Percentiles rank a stretch among this genome's conserved stretches.
phyloP scores from a whole-genome alignment of 306 rosid species.

The Crotalaria pallida region DNA sequence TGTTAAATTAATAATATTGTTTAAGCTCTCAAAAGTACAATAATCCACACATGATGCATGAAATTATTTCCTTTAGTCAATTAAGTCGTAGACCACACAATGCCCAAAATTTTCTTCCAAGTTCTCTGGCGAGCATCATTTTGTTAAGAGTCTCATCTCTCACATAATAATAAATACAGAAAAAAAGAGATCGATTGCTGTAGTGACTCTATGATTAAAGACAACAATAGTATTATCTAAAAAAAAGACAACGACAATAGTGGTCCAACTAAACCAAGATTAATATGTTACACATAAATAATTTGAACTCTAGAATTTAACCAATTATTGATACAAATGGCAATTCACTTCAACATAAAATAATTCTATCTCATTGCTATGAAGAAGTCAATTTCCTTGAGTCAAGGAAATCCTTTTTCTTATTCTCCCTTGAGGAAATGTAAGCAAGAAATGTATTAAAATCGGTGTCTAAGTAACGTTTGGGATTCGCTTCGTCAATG shows the following conservation, averaged over 20 bases:
- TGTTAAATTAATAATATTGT: too few relatives aligned
- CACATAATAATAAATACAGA: neutral
- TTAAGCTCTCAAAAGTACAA: too few relatives aligned
- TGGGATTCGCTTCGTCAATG: slow-evolving; percentile 56
- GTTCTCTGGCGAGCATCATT: too few relatives aligned
- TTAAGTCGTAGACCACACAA: too few relatives aligned
- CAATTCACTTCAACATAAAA: neutral
- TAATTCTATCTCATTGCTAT: neutral
- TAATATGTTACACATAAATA: neutral
- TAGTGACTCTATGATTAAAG: neutral
- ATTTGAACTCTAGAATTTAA: neutral
- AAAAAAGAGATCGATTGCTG: neutral
- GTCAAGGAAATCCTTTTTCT: slow-evolving; percentile 62
- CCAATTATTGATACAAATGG: neutral
- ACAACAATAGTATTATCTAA: too few relatives aligned
- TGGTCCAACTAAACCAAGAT: neutral
- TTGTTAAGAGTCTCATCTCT: neutral
- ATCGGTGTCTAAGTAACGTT: slow-evolving; percentile 61
- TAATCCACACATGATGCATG: too few relatives aligned
- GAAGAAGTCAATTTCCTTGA: slow-evolving; percentile 51
- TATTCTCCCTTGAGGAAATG: slow-evolving; percentile 48
- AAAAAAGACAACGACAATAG: too few relatives aligned
- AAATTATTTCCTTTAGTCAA: too few relatives aligned
- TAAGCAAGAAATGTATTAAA: slow-evolving; percentile 54
- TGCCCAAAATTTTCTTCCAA: too few relatives aligned